Base-by-base conservation (phyloP, 768 basidiomycete genomes). In the Lepiota brunneoincarnata region DNA sequence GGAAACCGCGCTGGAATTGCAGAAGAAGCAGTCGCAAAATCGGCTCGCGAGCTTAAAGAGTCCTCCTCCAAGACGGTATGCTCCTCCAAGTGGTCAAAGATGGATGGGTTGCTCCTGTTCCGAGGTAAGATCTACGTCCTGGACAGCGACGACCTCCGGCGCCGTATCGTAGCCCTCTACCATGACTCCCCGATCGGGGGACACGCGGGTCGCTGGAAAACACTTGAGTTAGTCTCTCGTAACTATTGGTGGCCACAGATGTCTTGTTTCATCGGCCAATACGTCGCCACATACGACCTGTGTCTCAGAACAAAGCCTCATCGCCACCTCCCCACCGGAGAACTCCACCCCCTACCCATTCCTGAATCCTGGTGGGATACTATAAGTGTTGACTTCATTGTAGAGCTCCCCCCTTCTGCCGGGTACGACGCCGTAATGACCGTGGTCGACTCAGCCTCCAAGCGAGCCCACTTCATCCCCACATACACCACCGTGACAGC, bases 211-310 rank as follows among this genome's bases (percentile, higher is more conserved):
- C 37, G 17, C 4, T 49, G 43, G 26, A 42, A 37, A 10, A 42
- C 20, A 45, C 44, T 42, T 12, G 21, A 11, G 6, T 21, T 51
- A 11, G 10, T 28, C 41, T 60, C 56, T 7, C 36, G 55, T n/a
- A 62, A 61, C 46, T 64, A 62, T 38, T 62, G 56, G 55, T 65
- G 59, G 64, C 61, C 59, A 3, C 56, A 61, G 51, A 56, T 65
- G 63, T 63, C 61, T 6, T 39, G 51, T 0, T 63, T 58, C 49
- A 49, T 64, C 20, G 20, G 51, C 42, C 59, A 46, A 1, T 21
- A 38, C 12, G 57, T 57, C 2, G 5, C 26, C 26, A 28, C 26
- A 28, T 28, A 7, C 7, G 26, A 28, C 7, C 26, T 28, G 7
- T 28, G 26, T 7, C 26, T 28, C 26, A 28, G 26, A 28, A 7